Percentiles rank a stretch among this genome's conserved stretches.
These are phyloP conservation scores for Sporormia fimetaria DNA, from an alignment of 495 filamentous ascomycete species.

Conservation along the genomic window DNA sequence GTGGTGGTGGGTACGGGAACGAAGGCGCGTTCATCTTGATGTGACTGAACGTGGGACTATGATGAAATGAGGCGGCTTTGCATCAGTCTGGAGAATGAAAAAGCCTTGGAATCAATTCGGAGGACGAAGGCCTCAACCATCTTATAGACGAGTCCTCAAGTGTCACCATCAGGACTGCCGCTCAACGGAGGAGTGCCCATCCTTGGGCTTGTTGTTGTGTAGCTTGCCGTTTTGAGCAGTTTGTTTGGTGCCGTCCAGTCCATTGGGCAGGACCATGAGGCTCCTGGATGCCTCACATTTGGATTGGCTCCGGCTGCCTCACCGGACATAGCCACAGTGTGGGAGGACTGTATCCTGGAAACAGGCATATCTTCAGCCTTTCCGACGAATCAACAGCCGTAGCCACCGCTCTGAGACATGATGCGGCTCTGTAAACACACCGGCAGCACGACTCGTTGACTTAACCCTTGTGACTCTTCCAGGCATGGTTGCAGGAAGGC, in stretches of 20 bases:
- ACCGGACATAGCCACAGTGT: constrained; percentile 7
- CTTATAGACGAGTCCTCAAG: too few relatives aligned
- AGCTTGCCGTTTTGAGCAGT: constrained; percentile 1
- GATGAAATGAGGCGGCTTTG: too few relatives aligned
- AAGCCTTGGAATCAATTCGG: too few relatives aligned
- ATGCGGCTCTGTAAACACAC: constrained; percentile 2
- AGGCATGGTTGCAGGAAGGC: too few relatives aligned
- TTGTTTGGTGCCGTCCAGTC: neutral
- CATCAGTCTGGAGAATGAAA: too few relatives aligned
- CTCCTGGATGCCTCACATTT: constrained; percentile 4
- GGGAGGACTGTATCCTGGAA: neutral
- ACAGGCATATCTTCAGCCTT: constrained; percentile 3
- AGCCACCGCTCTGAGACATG: neutral
- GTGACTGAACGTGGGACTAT: too few relatives aligned
- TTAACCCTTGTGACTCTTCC: too few relatives aligned
- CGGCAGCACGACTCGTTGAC: constrained; percentile 4
- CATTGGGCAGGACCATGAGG: neutral
- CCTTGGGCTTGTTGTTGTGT: constrained; percentile 1
- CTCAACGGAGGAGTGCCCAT: too few relatives aligned
- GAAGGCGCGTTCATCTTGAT: too few relatives aligned
- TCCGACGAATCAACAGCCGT: neutral
- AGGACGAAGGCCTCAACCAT: too few relatives aligned
- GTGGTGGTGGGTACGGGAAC: too few relatives aligned
- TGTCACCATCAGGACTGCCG: too few relatives aligned
- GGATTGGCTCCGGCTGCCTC: neutral